Evolutionary conservation across 176 grass and related monocot species (phyloP).

Genomic region (Triticum timopheevii): DNA sequence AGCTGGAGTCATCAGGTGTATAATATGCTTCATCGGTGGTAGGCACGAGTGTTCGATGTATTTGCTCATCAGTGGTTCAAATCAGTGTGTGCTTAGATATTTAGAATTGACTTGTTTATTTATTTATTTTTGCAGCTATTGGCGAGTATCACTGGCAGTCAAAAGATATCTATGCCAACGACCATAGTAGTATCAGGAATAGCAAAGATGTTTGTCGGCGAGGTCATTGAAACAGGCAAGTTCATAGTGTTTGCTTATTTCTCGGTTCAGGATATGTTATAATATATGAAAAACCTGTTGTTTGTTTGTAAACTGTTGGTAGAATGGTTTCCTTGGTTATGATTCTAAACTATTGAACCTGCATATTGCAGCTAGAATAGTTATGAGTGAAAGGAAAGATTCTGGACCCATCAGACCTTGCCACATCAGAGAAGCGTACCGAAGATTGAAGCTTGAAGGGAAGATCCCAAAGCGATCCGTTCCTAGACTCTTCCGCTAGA

Average conservation of each 20-base stretch:
- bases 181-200: constrained; percentile 83
- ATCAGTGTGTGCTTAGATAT: background rate
- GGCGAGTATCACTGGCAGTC: constrained; percentile 72
- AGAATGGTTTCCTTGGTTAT: background rate
- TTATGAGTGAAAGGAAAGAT: constrained; percentile 86
- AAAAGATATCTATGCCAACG: constrained; percentile 72
- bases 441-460: constrained; percentile 87
- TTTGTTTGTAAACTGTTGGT: background rate
- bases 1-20: background rate
- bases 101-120: background rate
- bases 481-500: constrained; percentile 78
- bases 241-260: constrained; percentile 15
- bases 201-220: constrained; percentile 86
- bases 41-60: background rate
- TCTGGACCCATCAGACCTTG: constrained; percentile 90
- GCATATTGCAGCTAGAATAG: constrained; percentile 60
- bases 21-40: background rate
- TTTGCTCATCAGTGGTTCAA: background rate
- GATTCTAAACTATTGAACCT: constrained; percentile 13
- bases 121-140: constrained; percentile 58
- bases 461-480: constrained; percentile 68
- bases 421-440: constrained; percentile 86
- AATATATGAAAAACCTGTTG: background rate
- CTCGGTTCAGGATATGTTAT: background rate
- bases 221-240: constrained; percentile 91